These are phyloP conservation scores for Sporothrix brunneoviolacea DNA, from an alignment of 2,329 filamentous ascomycete genomes.

Conservation along the genomic window DNA sequence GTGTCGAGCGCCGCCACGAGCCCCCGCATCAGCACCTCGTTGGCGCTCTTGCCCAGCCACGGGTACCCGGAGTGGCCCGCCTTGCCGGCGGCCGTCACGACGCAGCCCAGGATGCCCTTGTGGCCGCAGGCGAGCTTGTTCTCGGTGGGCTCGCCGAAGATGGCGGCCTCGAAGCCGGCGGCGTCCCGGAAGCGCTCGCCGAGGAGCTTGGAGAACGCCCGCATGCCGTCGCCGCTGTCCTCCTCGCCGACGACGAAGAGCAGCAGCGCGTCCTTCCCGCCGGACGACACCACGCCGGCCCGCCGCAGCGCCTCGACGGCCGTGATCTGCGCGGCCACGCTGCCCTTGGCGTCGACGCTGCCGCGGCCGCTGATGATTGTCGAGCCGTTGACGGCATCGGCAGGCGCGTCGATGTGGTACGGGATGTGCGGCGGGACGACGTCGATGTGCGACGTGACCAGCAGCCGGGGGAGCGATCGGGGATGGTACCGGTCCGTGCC, in stretches of 20 bases:
- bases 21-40: slow-evolving; percentile 71
- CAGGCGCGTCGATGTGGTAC: slow-evolving; percentile 49
- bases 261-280: slow-evolving; percentile 44
- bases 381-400: slow-evolving; percentile 31
- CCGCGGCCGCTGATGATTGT: slow-evolving; percentile 64
- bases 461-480: slow-evolving; percentile 40
- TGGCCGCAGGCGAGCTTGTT: slow-evolving; percentile 82
- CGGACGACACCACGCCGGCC: slow-evolving; percentile 26
- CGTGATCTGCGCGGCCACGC: slow-evolving; percentile 65
- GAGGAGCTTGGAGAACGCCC: slow-evolving; percentile 37
- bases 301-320: slow-evolving; percentile 54
- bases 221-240: slow-evolving; percentile 73
- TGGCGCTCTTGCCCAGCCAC: slow-evolving; percentile 79
- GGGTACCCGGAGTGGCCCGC: slow-evolving; percentile 89
- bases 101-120: slow-evolving; percentile 72
- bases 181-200: background rate
- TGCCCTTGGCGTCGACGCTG: slow-evolving; percentile 64
- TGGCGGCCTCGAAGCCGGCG: slow-evolving; percentile 55
- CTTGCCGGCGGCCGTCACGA: slow-evolving; percentile 62
- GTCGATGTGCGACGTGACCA: slow-evolving; percentile 81
- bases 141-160: slow-evolving; percentile 93
- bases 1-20: slow-evolving; percentile 59
- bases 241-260: slow-evolving; percentile 80
- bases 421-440: slow-evolving; percentile 66
- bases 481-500: background rate